Conservation (phyloP, 805 yeast species). For the Metschnikowia lochheadii region DNA sequence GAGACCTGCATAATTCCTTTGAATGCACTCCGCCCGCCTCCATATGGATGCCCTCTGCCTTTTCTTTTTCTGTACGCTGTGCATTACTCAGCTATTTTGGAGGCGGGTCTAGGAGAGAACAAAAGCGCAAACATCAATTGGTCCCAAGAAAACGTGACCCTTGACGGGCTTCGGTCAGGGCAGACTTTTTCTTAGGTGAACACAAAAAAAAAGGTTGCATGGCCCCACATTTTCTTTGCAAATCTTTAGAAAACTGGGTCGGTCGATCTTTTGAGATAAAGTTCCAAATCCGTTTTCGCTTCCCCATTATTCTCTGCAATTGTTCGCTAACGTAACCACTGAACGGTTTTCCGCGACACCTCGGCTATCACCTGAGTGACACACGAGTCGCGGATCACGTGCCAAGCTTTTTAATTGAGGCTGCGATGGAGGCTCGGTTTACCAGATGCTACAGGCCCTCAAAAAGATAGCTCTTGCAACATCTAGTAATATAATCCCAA, state of each 20-base stretch:
- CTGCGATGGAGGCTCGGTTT: not conserved
- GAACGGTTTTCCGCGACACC: not conserved
- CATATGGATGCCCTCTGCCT: not conserved
- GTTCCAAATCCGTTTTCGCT: not conserved
- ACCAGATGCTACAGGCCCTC: not conserved
- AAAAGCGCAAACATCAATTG: not conserved
- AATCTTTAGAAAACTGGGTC: not conserved
- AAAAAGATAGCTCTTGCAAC: not conserved
- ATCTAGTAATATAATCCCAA: not conserved
- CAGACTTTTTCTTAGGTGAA: not conserved
- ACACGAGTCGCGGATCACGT: slow-evolving; percentile 1
- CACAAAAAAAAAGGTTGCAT: not conserved
- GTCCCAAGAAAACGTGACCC: not conserved
- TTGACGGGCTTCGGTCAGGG: not conserved
- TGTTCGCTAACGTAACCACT: slow-evolving; percentile 1
- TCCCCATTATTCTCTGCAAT: not conserved
- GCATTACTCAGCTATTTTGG: not conserved
- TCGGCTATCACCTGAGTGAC: not conserved
- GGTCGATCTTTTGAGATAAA: not conserved
- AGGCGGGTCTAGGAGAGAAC: not conserved
- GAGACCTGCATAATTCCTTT: not conserved
- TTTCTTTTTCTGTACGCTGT: slow-evolving; percentile 3
- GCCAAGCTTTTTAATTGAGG: not conserved
- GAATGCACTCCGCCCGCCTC: slow-evolving; percentile 2
- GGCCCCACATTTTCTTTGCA: not conserved